Evolutionary conservation across 345 rosid genomes (phyloP), one percentile per base, ranked within the genome.

Genomic region (Eucalyptus paniculata): DNA sequence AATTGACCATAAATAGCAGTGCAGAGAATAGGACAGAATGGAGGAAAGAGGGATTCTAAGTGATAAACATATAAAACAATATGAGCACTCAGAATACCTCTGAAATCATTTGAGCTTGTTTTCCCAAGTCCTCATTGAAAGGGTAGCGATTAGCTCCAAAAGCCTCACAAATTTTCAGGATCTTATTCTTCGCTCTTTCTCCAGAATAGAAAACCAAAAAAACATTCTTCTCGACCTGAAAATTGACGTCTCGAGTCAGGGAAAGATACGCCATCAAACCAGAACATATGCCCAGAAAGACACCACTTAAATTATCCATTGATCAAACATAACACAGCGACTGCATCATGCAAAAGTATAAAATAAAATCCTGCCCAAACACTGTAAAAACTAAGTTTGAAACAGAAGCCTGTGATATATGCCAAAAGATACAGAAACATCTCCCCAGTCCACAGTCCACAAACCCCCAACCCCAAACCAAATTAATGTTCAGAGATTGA

Each of bases 131-230:
- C 90, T 96, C 99, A 34, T 94, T 92, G 93, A 97, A 98, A 90
- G 98, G 92, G 93, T 98, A 98, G 77, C 98, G 97, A 91, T 96
- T 98, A 88, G 99, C 99, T 50, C 97, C 99, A 96, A 97, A 97
- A 88, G 98, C 99, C 91, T 98, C 99, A 92, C 99, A 96, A 90
- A 96, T 97, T 93, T 96, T 97, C 82, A 96, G 94, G 90, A 98
- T 95, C 94, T 98, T 98, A 91, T 91, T 95, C 94, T 95, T 96
- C 60, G 95, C 94, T 92, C 96, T 96, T 92, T 98, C 99, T 89
- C 99, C 99, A 88, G 99, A 97, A 91, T 92, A 96, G 94, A 96
- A 98, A 83, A 96, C 92, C 89, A 94, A 90, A 90, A 95, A 98
- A 60, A 97, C 99, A 92, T 96, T 98, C 94, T 98, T 98, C 94